Base-by-base conservation (phyloP, 1,139 yeast species). In the Suhomyces yuchorum region DNA sequence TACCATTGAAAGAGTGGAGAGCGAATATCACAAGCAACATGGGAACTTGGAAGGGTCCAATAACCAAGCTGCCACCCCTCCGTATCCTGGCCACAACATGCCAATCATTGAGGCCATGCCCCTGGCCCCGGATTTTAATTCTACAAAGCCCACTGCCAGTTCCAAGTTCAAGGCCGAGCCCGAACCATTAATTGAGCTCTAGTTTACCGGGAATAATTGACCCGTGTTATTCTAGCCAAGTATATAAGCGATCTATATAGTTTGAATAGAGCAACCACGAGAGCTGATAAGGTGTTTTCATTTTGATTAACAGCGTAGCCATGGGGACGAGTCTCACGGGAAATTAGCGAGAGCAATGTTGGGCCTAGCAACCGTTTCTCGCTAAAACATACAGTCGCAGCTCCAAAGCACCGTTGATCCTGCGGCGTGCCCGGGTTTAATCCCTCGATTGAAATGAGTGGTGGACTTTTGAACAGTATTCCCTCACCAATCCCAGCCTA, bases 151-250 rank as follows among this genome's bases (percentile, higher is more conserved):
- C 26, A 15, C 36, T 32, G 7, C 28, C 8, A 39, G 33, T 22
- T 34, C 42, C 38, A 56, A 56, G 50, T 59, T 28, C 48, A 56
- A 55, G 15, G 49, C 61, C 6, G 69, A 65, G 46, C 68, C 72
- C 15, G 76, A 71, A 48, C 73, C 76, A 22, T 63, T 71, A 51
- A 71, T 71, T 53, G 76, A 71, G 46, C 59, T 71, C 42, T 71
- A 61, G 44, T n/a, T 17, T n/a, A 28, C 32, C 32, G 11, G 26
- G 26, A 23, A n/a, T n/a, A n/a, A n/a, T n/a, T n/a, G n/a, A n/a
- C n/a, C n/a, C n/a, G n/a, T n/a, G n/a, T n/a, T n/a, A n/a, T n/a
- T n/a, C n/a, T n/a, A n/a, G n/a, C n/a, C n/a, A n/a, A n/a, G n/a
- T n/a, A n/a, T n/a, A n/a, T n/a, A 26, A 11, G 11, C 14, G 7